Evolutionary conservation across 805 yeast species (phyloP).

Genomic region (Nakazawaea laoshanensis): DNA sequence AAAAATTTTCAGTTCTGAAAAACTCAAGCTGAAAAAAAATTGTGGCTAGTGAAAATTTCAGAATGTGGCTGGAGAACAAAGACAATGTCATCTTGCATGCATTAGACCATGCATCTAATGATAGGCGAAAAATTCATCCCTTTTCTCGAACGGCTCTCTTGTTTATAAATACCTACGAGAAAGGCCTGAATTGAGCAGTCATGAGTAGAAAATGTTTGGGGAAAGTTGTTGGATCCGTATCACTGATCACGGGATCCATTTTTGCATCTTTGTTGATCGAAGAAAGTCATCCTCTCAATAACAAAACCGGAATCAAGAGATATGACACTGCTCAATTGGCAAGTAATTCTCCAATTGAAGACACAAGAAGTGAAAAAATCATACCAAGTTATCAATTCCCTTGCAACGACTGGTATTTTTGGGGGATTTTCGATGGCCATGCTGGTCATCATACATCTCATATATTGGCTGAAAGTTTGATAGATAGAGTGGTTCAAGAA

Average conservation of each 20-base stretch:
- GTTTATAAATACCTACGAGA: too few species aligned
- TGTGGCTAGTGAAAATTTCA: too few species aligned
- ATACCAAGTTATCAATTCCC: slow-evolving; percentile 62
- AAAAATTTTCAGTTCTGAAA: too few species aligned
- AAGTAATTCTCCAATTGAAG: slow-evolving; percentile 90
- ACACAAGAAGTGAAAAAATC: slow-evolving; percentile 80
- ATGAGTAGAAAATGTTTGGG: too few species aligned
- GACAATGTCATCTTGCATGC: too few species aligned
- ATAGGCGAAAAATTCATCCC: too few species aligned
- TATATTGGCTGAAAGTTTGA: slow-evolving; percentile 72
- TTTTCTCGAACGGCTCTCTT: too few species aligned
- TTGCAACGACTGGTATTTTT: slow-evolving; percentile 79
- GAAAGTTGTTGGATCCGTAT: too few species aligned
- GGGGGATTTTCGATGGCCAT: slow-evolving; percentile 96
- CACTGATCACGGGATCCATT: slow-evolving; percentile 7
- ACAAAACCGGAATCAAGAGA: slow-evolving; percentile 81
- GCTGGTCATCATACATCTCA: slow-evolving; percentile 92
- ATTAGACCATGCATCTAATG: too few species aligned
- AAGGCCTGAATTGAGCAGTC: too few species aligned
- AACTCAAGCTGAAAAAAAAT: too few species aligned
- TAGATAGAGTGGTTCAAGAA: slow-evolving; percentile 70
- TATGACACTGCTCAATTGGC: slow-evolving; percentile 88
- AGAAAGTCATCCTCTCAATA: slow-evolving; percentile 69
- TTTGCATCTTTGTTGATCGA: slow-evolving; percentile 29
- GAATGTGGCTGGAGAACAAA: too few species aligned